Base-by-base conservation (phyloP, 495 filamentous ascomycete genomes). In the Delitschia confertaspora region DNA sequence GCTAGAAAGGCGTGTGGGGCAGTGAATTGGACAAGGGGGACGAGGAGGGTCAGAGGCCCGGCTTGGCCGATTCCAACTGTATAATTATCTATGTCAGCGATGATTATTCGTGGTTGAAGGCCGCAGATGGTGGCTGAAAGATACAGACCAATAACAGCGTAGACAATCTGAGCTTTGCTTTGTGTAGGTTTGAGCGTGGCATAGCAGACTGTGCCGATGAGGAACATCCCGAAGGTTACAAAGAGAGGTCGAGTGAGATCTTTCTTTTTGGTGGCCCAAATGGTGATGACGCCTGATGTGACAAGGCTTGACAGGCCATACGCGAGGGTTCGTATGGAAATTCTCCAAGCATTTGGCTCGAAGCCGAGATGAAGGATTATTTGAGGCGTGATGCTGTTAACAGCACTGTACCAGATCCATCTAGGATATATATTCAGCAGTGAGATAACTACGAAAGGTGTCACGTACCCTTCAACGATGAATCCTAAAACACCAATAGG, bases 331-430 rank as follows among this genome's bases (percentile, higher is more conserved):
- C 70, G 64, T 17, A 73, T 53, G 7, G 67, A 64, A 38, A 75
- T 73, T 8, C 24, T 33, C 49, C 49, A 57, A 11, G 69, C 40
- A 31, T 59, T 52, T 5, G 45, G 57, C 39, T 69, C 67, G 38
- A 70, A 76, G 8, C 69, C 72, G 7, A 76, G 62, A 51, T 74
- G 60, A 0, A 74, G 63, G 6, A 65, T 61, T 24, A 73, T 64
- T 39, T 72, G 69, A 3, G 72, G 70, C 6, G 67, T 67, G 33
- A 73, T 57, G 20, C 65, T 68, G 45, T 73, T 76, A 34, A 76
- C 69, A 6, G 71, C 70, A 42, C 65, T 69, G 51, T 73, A 76
- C 46, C 73, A 74, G 34, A 76, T 69, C 69, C 71, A 76, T 3
- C 55, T 45, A 8, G n/a, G n/a, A n/a, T n/a, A n/a, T n/a, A n/a